A percentile compares a stretch with the other conserved stretches of the same genome.
Evolutionary conservation across 2,329 filamentous ascomycete genomes (phyloP).

Genomic region (Myriosclerotinia scirpicola): DNA sequence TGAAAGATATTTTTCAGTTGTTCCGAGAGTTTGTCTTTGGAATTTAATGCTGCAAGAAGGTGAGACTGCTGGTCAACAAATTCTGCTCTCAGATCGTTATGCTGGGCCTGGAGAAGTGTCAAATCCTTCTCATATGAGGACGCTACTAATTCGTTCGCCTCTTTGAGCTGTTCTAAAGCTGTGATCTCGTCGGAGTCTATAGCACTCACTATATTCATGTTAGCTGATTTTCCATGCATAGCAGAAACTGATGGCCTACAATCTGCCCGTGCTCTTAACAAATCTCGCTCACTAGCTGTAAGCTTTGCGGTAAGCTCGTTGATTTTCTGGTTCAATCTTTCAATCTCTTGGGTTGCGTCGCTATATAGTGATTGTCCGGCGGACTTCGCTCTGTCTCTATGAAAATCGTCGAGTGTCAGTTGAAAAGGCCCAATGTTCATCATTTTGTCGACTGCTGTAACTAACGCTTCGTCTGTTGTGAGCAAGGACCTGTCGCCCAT

Average conservation of each 20-base stretch:
- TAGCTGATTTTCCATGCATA: conserved; percentile 25
- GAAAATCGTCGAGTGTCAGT: conserved; percentile 49
- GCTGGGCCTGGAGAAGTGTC: conserved; percentile 53
- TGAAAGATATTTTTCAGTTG: conserved; percentile 43
- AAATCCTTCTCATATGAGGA: conserved; percentile 59
- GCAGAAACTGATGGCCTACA: conserved; percentile 44
- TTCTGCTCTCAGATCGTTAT: conserved; percentile 51
- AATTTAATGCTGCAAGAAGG: conserved; percentile 58
- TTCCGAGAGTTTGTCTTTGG: conserved; percentile 60
- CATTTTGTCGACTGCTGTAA: conserved; percentile 42
- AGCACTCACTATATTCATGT: conserved; percentile 48
- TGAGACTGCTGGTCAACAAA: conserved; percentile 59
- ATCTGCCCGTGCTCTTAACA: conserved; percentile 54
- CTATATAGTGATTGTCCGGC: conserved; percentile 52
- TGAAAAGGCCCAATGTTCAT: conserved; percentile 39
- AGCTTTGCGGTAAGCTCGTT: conserved; percentile 47
- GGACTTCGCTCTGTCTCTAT: conserved; percentile 54
- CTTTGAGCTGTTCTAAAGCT: conserved; percentile 58
- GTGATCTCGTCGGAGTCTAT: conserved; percentile 55
- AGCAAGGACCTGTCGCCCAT: conserved; percentile 44
- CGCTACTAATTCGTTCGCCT: conserved; percentile 58
- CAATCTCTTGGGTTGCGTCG: conserved; percentile 50
- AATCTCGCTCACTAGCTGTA: conserved; percentile 55
- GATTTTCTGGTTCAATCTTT: conserved; percentile 49
- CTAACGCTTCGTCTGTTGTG: conserved; percentile 57